A percentile compares a stretch with the other conserved stretches of the same genome.
These are phyloP conservation scores for Nannochloris sp. DNA, from an alignment of 139 green algal species.

Conservation along the genomic window DNA sequence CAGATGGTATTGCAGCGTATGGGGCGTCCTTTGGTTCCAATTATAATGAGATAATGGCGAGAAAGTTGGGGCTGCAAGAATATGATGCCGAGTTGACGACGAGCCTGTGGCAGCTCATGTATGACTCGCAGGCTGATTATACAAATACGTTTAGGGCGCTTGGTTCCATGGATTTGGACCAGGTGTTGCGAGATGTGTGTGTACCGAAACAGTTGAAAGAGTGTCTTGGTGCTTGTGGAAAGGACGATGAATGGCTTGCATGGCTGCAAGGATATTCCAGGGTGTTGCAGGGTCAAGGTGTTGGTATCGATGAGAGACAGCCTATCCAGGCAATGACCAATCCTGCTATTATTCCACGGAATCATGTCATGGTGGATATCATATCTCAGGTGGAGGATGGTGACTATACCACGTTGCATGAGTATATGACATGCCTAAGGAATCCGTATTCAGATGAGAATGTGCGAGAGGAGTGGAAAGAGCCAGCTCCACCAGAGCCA, in stretches of 20 bases:
- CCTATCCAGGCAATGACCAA: conserved; percentile 43
- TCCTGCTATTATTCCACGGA: conserved; percentile 70
- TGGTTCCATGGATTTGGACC: conserved; percentile 15
- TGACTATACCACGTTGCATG: conserved; percentile 35
- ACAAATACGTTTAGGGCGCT: conserved; percentile 71
- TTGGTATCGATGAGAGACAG: not conserved
- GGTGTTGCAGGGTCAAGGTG: not conserved
- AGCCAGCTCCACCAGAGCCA: conserved; percentile 42
- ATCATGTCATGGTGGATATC: conserved; percentile 73
- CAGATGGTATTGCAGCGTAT: conserved; percentile 44
- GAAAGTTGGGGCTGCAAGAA: conserved; percentile 59
- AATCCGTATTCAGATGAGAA: conserved; percentile 51
- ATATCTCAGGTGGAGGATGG: conserved; percentile 58
- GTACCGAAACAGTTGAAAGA: conserved; percentile 18
- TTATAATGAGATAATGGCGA: conserved; percentile 39
- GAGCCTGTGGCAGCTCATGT: conserved; percentile 54
- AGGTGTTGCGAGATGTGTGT: not conserved
- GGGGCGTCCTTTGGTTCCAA: conserved; percentile 27
- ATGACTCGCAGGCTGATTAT: conserved; percentile 53
- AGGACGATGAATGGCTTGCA: conserved; percentile 33
- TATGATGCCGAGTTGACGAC: conserved; percentile 48
- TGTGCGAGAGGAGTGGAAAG: conserved; percentile 42
- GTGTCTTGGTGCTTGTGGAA: conserved; percentile 24
- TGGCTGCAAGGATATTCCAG: conserved; percentile 41
- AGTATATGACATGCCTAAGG: conserved; percentile 32